Conservation (phyloP, 495 filamentous ascomycete species). For the Diplogelasinospora grovesii region DNA sequence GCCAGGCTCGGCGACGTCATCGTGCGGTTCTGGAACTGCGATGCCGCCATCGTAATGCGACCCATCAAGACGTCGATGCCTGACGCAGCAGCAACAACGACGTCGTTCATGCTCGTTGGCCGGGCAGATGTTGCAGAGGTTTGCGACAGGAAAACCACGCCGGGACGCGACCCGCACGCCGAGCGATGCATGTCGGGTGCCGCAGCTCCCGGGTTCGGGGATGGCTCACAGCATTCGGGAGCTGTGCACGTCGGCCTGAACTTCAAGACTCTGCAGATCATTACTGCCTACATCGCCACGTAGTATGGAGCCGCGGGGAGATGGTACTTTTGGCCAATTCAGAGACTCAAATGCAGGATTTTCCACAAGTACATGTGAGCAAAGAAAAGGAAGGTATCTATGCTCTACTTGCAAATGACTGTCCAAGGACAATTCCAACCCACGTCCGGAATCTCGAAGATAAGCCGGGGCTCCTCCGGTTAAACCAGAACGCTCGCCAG, state of each 20-base stretch:
- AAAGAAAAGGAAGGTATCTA: no score
- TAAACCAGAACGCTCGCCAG: no score
- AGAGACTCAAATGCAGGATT: no score
- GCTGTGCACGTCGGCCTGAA: not conserved
- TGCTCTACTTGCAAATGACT: no score
- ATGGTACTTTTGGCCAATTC: no score
- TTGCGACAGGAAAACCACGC: not conserved
- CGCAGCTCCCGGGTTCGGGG: not conserved
- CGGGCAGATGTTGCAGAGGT: constrained; percentile 14
- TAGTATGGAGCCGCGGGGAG: no score
- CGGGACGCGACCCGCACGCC: not conserved
- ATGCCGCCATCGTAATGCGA: constrained; percentile 18
- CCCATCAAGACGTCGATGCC: not conserved
- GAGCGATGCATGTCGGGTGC: not conserved
- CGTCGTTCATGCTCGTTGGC: constrained; percentile 7
- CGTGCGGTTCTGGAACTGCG: constrained; percentile 19
- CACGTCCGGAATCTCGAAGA: no score
- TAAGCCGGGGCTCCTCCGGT: no score
- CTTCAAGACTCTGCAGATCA: constrained; percentile 3
- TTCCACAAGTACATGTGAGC: no score
- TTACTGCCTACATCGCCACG: not conserved
- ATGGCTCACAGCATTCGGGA: not conserved
- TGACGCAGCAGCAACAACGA: not conserved
- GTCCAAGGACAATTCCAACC: no score
- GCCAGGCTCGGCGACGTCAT: constrained; percentile 16